Base-by-base conservation (phyloP, 345 rosid species). In the Salix suchowensis region DNA sequence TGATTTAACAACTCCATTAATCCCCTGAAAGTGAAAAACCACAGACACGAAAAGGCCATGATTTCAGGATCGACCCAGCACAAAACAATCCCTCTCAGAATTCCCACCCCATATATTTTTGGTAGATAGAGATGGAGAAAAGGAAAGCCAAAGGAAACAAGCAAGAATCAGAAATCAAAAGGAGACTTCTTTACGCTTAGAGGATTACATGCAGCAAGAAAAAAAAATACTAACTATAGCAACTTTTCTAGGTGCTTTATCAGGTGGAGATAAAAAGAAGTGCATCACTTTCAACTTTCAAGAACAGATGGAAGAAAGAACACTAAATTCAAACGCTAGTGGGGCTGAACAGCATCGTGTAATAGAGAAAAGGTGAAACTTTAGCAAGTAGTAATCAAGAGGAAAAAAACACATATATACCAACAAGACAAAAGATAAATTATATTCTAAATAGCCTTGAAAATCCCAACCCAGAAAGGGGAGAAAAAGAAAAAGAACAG, bases 21-120 rank as follows among this genome's bases (percentile, higher is more conserved):
- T 76, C 52, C 80, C 88, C 87, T 84, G 82, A 73, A 78, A 82
- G 52, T 68, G 65, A 79, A 28, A 32, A 39, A 30, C 65, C 52
- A 37, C 48, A 66, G 74, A 58, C 58, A 30, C 39, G 15, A 61
- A 64, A 83, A 77, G 28, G 65, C 77, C 80, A 81, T 74, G 58
- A 76, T 73, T 76, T 60, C 83, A 79, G 72, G 79, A 78, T 72
- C 81, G 70, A 82, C 58, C 42, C 65, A 71, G 4, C 64, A 58
- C 14, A 58, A 23, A 58, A 4, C 64, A 58, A 58, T 28, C 11
- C 64, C 28, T n/a, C 64, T 23, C 64, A 23, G 3, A 58, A 58
- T 26, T 55, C 62, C 9, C 62, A 10, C 62, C 23, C 28, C 64
- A 58, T 3, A 23, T 58, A 58, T 3, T 10, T 58, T 4, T n/a